Conservation (phyloP, 371 early-diverging fungal genomes). For the Apophysomyces elegans region DNA sequence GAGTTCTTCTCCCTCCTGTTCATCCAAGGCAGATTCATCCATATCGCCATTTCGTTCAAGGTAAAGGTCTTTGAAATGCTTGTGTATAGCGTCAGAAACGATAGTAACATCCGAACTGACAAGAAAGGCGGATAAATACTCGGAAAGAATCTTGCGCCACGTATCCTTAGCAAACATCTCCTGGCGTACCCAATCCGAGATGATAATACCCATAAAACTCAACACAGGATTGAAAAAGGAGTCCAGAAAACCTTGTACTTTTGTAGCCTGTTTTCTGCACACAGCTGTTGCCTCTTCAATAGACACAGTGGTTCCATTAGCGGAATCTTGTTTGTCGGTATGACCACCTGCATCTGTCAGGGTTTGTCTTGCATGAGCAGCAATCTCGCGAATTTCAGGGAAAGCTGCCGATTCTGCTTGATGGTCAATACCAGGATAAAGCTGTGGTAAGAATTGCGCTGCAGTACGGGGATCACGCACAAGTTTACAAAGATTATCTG, state of each 20-base stretch:
- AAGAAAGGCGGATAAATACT: slow-evolving; percentile 51
- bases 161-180: slow-evolving; percentile 54
- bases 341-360: slow-evolving; percentile 64
- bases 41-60: slow-evolving; percentile 50
- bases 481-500: slow-evolving; percentile 66
- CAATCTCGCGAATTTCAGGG: slow-evolving; percentile 67
- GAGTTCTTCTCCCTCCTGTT: slow-evolving; percentile 70
- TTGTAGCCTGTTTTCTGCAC: slow-evolving; percentile 49
- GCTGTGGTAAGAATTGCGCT: slow-evolving; percentile 67
- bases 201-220: slow-evolving; percentile 50
- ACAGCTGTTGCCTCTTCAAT: slow-evolving; percentile 45
- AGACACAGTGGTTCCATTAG: slow-evolving; percentile 34
- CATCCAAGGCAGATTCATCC: slow-evolving; percentile 49
- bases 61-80: slow-evolving; percentile 48
- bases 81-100: slow-evolving; percentile 35
- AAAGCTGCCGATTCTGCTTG: slow-evolving; percentile 63
- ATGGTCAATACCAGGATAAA: slow-evolving; percentile 69
- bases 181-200: slow-evolving; percentile 57
- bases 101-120: slow-evolving; percentile 43
- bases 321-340: slow-evolving; percentile 30
- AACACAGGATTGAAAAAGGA: slow-evolving; percentile 55
- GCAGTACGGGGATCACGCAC: slow-evolving; percentile 68
- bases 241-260: slow-evolving; percentile 59
- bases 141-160: slow-evolving; percentile 48
- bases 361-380: slow-evolving; percentile 60